Conservation (phyloP, 768 basidiomycete species). For the Tylopilus plumbeoviolaceoides region DNA sequence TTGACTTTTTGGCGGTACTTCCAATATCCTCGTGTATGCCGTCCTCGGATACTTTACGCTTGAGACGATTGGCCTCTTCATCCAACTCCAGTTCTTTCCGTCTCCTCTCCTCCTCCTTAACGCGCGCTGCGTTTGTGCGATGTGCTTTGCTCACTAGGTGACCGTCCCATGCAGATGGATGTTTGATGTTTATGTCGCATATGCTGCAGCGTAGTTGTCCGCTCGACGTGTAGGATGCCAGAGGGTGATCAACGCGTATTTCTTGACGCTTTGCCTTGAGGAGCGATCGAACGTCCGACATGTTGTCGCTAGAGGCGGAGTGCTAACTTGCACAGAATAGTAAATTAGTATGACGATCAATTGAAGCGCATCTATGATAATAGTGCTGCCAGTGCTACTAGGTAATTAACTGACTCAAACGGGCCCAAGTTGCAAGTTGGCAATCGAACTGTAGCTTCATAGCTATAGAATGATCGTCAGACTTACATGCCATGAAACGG, state of each 20-base stretch:
- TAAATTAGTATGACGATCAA: too few relatives aligned
- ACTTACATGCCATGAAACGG: too few relatives aligned
- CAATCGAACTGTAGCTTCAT: too few relatives aligned
- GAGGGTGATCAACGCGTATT: slow-evolving; percentile 64
- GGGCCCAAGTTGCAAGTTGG: too few relatives aligned
- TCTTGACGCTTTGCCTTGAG: slow-evolving; percentile 83
- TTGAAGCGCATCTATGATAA: too few relatives aligned
- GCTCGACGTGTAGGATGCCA: slow-evolving; percentile 60
- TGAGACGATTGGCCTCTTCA: slow-evolving; percentile 35
- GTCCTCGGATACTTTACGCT: slow-evolving; percentile 29
- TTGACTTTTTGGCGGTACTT: slow-evolving; percentile 31
- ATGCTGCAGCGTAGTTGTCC: slow-evolving; percentile 70
- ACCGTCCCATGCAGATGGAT: slow-evolving; percentile 83
- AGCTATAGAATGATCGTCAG: too few relatives aligned
- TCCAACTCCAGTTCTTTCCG: slow-evolving; percentile 35
- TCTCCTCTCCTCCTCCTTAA: slow-evolving; percentile 51
- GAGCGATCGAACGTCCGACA: slow-evolving; percentile 79
- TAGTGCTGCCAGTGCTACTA: too few relatives aligned
- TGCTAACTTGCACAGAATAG: too few relatives aligned
- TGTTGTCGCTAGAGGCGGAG: slow-evolving; percentile 21
- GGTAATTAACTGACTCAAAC: too few relatives aligned
- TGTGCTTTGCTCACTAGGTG: slow-evolving; percentile 81
- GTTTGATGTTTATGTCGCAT: slow-evolving; percentile 62
- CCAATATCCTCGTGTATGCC: slow-evolving; percentile 21
- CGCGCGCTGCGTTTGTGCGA: slow-evolving; percentile 57